Evolutionary conservation across 2,329 filamentous ascomycete species (phyloP).

Genomic region (Blumeriella jaapii): DNA sequence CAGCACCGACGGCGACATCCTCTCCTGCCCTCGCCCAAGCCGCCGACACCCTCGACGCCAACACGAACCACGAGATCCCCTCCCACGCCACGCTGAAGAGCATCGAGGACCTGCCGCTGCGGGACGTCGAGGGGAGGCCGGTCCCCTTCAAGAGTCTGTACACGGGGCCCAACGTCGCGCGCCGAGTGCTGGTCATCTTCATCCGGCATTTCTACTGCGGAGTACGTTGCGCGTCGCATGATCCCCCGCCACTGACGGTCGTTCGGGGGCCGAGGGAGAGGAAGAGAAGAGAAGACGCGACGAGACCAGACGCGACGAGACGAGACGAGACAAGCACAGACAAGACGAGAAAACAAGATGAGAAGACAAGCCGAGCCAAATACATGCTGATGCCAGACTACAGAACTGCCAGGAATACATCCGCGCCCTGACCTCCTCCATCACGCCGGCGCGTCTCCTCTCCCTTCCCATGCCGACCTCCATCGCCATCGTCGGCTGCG

Average conservation of each 20-base stretch:
- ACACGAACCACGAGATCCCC: conserved; percentile 45
- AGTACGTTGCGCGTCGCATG: conserved; percentile 15
- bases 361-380: no score
- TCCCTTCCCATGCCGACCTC: conserved; percentile 24
- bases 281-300: not conserved
- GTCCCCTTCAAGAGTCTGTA: conserved; percentile 27
- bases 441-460: conserved; percentile 24
- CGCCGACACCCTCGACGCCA: conserved; percentile 6
- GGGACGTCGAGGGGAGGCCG: conserved; percentile 24
- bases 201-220: conserved; percentile 30
- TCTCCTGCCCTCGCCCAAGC: not conserved
- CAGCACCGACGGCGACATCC: not conserved
- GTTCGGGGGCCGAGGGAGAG: not conserved
- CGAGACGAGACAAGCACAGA: no score
- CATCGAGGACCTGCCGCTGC: conserved; percentile 32
- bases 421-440: conserved; percentile 22
- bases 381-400: conserved; percentile 1
- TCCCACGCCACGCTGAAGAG: conserved; percentile 36
- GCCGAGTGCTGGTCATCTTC: conserved; percentile 27
- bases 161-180: conserved; percentile 25
- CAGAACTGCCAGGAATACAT: conserved; percentile 29
- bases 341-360: no score
- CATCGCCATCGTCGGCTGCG: conserved; percentile 45
- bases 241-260: not conserved
- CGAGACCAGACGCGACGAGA: no score